phyloP scores from a whole-genome alignment of 768 basidiomycete species.

The Gloeostereum incarnatum region DNA sequence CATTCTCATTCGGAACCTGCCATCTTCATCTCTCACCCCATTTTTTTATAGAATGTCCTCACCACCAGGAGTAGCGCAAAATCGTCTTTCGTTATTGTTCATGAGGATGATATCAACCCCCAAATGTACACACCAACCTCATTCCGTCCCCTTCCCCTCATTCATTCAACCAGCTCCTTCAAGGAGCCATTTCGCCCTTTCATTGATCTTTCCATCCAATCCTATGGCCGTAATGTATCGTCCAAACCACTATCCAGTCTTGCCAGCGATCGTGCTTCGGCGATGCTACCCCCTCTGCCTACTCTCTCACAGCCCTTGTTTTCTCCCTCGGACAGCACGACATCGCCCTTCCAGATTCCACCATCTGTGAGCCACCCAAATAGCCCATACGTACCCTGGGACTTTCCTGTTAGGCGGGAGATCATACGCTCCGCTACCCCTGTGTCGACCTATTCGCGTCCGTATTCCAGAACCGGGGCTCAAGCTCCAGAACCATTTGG shows the following conservation, averaged over 20 bases:
- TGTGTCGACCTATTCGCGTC: conserved; percentile 15
- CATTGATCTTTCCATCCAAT: conserved; percentile 11
- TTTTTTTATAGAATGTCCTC: too few species aligned
- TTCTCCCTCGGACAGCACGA: conserved; percentile 18
- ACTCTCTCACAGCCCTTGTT: conserved; percentile 27
- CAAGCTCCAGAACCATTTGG: conserved; percentile 26
- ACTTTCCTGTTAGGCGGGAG: conserved; percentile 28
- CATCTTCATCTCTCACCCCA: too few species aligned
- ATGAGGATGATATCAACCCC: neutral
- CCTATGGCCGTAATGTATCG: conserved; percentile 5
- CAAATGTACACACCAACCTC: neutral
- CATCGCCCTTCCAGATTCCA: conserved; percentile 16
- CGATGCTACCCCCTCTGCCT: conserved; percentile 23
- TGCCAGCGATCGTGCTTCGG: conserved; percentile 10
- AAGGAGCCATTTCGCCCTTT: conserved; percentile 7
- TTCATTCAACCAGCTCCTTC: conserved; percentile 3
- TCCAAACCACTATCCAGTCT: neutral
- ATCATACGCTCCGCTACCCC: conserved; percentile 29
- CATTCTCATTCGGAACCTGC: too few species aligned
- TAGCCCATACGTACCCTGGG: conserved; percentile 48
- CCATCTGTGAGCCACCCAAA: conserved; percentile 38
- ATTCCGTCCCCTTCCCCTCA: conserved; percentile 2
- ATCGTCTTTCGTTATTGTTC: neutral
- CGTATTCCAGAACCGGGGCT: conserved; percentile 26
- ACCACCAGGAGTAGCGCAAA: too few species aligned